Conservation (phyloP, 2,329 filamentous ascomycete species). For the Penicillium olsonii region DNA sequence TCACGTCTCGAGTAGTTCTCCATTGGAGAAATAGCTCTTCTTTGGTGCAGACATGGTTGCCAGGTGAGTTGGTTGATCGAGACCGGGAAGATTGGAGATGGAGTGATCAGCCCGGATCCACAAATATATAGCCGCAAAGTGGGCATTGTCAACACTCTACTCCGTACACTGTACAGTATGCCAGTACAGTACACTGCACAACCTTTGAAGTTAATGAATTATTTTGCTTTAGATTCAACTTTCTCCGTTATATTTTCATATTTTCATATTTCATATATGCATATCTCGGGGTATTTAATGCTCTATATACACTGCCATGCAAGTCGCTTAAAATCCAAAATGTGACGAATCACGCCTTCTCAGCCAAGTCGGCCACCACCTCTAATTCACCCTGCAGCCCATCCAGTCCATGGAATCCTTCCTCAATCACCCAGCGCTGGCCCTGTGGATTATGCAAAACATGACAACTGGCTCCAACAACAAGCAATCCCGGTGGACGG, state of each 20-base stretch:
- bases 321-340: constrained; percentile 10
- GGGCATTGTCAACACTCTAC: too few relatives aligned
- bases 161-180: too few relatives aligned
- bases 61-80: neutral
- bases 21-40: constrained; percentile 42
- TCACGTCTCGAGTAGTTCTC: constrained; percentile 41
- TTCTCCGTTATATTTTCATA: too few relatives aligned
- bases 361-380: constrained; percentile 10
- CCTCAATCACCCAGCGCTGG: constrained; percentile 79
- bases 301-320: constrained; percentile 21
- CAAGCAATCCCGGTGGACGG: constrained; percentile 81
- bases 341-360: constrained; percentile 12
- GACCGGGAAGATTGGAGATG: constrained; percentile 3
- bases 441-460: constrained; percentile 65
- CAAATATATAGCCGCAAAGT: neutral
- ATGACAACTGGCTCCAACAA: constrained; percentile 81
- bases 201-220: too few relatives aligned
- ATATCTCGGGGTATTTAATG: constrained; percentile 23
- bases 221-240: too few relatives aligned
- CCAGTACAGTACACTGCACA: too few relatives aligned
- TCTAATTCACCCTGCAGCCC: constrained; percentile 38
- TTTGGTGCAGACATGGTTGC: constrained; percentile 33
- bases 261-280: neutral
- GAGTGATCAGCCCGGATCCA: constrained; percentile 15
- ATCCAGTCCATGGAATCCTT: constrained; percentile 78